These are phyloP conservation scores for Gentiana straminea DNA, from an alignment of 257 asterid species.

Conservation along the genomic window DNA sequence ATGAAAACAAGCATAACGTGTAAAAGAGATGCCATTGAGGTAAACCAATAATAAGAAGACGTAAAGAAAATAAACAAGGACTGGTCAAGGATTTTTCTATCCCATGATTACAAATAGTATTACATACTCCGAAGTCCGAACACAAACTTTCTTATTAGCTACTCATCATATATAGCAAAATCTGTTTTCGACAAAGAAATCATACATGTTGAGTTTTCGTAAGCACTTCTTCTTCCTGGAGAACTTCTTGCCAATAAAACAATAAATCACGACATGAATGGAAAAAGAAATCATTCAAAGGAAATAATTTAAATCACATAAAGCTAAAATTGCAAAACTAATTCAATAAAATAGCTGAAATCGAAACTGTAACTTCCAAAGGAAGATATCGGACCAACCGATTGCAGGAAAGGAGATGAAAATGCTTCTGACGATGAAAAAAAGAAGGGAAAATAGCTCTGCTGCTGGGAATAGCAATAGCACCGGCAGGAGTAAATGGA, in stretches of 20 bases:
- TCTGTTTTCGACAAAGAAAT: too few relatives aligned
- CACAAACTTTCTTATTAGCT: too few relatives aligned
- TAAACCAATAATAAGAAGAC: too few relatives aligned
- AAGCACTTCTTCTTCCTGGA: not conserved
- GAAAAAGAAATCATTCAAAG: not conserved
- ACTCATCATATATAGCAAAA: too few relatives aligned
- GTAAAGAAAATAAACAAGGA: too few relatives aligned
- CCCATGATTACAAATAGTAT: too few relatives aligned
- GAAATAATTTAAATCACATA: not conserved
- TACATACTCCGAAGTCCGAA: too few relatives aligned
- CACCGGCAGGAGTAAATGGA: slow-evolving; percentile 10
- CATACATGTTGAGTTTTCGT: not conserved
- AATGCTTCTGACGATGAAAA: not conserved
- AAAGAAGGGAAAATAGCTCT: slow-evolving; percentile 8
- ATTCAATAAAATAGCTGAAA: not conserved
- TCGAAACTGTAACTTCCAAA: not conserved
- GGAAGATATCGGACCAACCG: slow-evolving; percentile 8
- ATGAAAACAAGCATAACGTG: not conserved
- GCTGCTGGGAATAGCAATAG: not conserved
- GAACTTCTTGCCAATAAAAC: not conserved
- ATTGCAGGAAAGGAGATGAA: slow-evolving; percentile 9
- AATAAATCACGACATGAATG: not conserved
- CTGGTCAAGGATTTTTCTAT: too few relatives aligned
- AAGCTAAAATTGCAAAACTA: too few relatives aligned
- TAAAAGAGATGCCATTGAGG: not conserved